Evolutionary conservation across 2,329 filamentous ascomycete species (phyloP), one percentile per base, ranked within the genome.

Genomic region (Ceratocystis diversiconidia): DNA sequence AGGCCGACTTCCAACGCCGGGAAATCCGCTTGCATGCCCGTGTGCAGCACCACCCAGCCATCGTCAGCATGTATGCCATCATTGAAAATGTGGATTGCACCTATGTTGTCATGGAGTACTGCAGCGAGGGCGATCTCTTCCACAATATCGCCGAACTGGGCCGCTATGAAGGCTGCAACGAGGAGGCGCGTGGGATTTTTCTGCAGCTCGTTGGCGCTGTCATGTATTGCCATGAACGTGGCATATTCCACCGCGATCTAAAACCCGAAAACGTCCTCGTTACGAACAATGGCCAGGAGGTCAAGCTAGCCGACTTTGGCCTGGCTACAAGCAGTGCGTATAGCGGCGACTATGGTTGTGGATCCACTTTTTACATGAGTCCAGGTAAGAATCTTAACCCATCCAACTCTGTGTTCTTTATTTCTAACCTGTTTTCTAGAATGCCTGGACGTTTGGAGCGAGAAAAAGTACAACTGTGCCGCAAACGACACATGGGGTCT

Each of bases 341-440:
- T 70, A 96, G 92, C 69, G 88, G 91, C 71, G 94, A 99, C 75
- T 96, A 96, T 76, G 94, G 94, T 72, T 99, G 94, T 75, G 94
- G 94, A 69, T 97, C 94, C 41, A 97, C 92, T 15, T 97, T 97
- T 73, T 99, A 99, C 79, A 99, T 97, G 94, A 96, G 91, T 73
- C 94, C 94, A 84, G 92, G 92, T 96, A 88, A 75, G 84, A 72
- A 67, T 68, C 63, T 57, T 67, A 59, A 63, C 66, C 67, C 25
- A 32, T 36, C 62, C 66, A 43, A 28, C 12, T 17, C 70, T 73
- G 68, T 73, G 72, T 64, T 69, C 63, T 62, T 69, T 57, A 68
- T 67, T 71, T 71, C 71, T 68, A 69, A 65, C 67, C 68, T 68
- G 65, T 69, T 44, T 63, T 69, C 65, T 76, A 96, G 94, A 99